These are phyloP conservation scores for Pseudozyma pruni DNA, from an alignment of 1,284 basidiomycete species.

Conservation along the genomic window DNA sequence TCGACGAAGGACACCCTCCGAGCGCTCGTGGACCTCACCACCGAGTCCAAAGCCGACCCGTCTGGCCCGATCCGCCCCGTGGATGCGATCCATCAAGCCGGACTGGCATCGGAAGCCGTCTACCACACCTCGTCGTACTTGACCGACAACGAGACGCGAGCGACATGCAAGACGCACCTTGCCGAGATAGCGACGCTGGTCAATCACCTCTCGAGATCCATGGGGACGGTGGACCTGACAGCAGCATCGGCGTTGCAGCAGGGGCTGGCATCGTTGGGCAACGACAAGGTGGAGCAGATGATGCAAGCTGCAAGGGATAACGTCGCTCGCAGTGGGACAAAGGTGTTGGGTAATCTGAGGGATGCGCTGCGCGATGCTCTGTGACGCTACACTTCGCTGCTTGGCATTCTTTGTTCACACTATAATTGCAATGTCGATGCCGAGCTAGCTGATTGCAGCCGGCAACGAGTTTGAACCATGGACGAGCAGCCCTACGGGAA, in stretches of 20 bases:
- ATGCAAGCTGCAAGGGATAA: constrained; percentile 13
- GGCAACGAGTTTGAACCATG: no score
- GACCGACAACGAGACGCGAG: constrained; percentile 1
- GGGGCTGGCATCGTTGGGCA: constrained; percentile 18
- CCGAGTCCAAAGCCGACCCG: neutral
- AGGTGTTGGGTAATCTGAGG: constrained; percentile 24
- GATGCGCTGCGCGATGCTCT: constrained; percentile 38
- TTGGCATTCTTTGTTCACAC: no score
- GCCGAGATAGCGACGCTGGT: constrained; percentile 36
- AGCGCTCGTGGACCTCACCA: constrained; percentile 1
- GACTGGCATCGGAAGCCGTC: constrained; percentile 19
- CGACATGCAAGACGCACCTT: constrained; percentile 25
- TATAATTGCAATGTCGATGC: no score
- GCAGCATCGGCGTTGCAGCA: constrained; percentile 13
- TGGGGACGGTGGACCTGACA: no score
- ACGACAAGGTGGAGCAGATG: constrained; percentile 23
- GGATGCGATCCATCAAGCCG: constrained; percentile 23
- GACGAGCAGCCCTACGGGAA: no score
- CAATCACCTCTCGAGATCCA: constrained; percentile 24
- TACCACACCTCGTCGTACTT: constrained; percentile 7
- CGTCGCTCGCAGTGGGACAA: constrained; percentile 17
- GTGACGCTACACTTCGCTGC: constrained; percentile 2
- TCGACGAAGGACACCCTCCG: constrained; percentile 15
- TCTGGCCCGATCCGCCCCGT: constrained; percentile 16
- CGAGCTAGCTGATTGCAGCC: no score